These are phyloP conservation scores for Wickerhamomyces sp. DNA, from an alignment of 1,139 yeast genomes.

Conservation along the genomic window DNA sequence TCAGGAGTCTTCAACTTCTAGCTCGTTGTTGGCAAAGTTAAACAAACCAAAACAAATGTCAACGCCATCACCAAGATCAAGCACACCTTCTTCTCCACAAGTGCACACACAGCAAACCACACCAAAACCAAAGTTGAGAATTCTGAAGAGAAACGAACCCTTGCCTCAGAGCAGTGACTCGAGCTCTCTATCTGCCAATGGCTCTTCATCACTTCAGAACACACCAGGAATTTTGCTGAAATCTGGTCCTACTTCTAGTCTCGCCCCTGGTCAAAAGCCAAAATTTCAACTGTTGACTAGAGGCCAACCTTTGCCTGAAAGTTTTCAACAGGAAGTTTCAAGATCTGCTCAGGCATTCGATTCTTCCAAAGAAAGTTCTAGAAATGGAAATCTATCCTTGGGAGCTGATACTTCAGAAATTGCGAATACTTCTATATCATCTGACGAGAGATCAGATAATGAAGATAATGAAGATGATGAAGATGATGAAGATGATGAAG, in stretches of 20 bases:
- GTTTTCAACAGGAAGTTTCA: background rate
- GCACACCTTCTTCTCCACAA: background rate
- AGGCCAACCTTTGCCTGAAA: background rate
- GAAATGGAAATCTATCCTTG: too few relatives aligned
- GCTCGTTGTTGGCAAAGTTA: constrained; percentile 6
- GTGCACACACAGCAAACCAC: background rate
- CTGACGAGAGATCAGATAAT: too few relatives aligned
- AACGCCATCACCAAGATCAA: background rate
- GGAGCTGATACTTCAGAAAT: too few relatives aligned
- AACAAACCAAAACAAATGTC: constrained; percentile 2
- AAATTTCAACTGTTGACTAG: background rate
- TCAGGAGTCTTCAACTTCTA: constrained; percentile 11
- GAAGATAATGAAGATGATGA: background rate
- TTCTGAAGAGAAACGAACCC: constrained; percentile 16
- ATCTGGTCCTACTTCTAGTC: too few relatives aligned
- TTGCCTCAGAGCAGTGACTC: constrained; percentile 1
- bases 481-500: constrained; percentile 1
- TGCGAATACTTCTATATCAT: too few relatives aligned
- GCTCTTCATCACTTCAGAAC: background rate
- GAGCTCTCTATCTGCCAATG: background rate
- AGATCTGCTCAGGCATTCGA: too few relatives aligned
- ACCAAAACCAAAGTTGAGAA: constrained; percentile 16
- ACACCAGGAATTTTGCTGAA: too few relatives aligned
- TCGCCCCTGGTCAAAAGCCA: too few relatives aligned
- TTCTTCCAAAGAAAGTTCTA: too few relatives aligned